phyloP scores from a whole-genome alignment of 768 basidiomycete species.

The Pisolithus sp. region DNA sequence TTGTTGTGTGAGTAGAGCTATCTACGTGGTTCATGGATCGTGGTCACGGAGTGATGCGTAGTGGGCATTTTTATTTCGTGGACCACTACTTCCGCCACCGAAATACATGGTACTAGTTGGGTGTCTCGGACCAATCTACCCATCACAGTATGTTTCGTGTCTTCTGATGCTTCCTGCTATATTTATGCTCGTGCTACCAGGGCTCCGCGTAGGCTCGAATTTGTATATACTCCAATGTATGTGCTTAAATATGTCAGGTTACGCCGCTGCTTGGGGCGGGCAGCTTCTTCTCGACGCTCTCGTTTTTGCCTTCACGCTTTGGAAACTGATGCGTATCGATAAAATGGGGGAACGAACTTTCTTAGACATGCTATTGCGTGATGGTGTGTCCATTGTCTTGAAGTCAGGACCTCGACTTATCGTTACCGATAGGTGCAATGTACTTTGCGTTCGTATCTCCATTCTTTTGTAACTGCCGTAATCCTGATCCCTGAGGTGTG shows the following conservation, averaged over 20 bases:
- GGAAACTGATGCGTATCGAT: neutral
- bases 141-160: neutral
- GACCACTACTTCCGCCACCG: neutral
- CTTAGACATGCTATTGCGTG: neutral
- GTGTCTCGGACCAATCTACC: neutral
- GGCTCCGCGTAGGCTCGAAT: neutral
- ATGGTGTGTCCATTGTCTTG: neutral
- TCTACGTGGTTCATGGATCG: no score
- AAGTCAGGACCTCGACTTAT: neutral
- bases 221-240: neutral
- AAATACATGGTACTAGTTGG: neutral
- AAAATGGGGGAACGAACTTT: neutral
- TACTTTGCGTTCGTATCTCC: neutral
- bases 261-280: neutral
- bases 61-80: neutral
- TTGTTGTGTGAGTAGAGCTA: neutral
- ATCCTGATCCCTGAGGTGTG: neutral
- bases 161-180: neutral
- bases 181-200: neutral
- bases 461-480: neutral
- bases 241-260: neutral
- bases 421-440: neutral
- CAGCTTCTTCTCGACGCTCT: conserved; percentile 14
- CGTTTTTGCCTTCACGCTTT: conserved; percentile 11
- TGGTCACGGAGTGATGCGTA: neutral